Conservation (phyloP, 2,329 filamentous ascomycete species). For the Curvularia sp. region DNA sequence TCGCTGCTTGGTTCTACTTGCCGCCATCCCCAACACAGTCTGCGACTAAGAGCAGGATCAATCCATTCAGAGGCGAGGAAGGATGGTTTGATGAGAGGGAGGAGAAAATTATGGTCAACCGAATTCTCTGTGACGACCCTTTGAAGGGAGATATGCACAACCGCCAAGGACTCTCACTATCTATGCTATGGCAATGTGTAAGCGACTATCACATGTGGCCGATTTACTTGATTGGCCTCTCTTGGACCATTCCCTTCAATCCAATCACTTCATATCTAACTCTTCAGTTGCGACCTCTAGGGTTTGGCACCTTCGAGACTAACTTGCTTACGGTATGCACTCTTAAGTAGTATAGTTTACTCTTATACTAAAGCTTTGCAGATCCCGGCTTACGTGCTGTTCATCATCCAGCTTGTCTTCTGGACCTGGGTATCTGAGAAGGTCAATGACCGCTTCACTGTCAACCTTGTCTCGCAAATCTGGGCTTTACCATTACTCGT, state of each 20-base stretch:
- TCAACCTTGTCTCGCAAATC: not conserved
- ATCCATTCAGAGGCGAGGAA: conserved; percentile 63
- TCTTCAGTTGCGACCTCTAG: conserved; percentile 64
- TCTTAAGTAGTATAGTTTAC: too few species aligned
- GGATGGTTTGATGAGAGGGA: conserved; percentile 74
- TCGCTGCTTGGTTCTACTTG: conserved; percentile 50
- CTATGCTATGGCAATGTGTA: conserved; percentile 59
- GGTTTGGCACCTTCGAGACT: conserved; percentile 68
- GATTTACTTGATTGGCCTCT: conserved; percentile 49
- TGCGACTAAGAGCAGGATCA: conserved; percentile 54
- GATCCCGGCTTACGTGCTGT: conserved; percentile 58
- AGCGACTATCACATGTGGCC: conserved; percentile 64
- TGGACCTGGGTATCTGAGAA: not conserved
- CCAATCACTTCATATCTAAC: conserved; percentile 54
- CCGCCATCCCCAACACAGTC: conserved; percentile 68
- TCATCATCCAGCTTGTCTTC: conserved; percentile 49
- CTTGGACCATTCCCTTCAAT: not conserved
- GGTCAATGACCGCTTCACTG: not conserved
- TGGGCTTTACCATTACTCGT: not conserved
- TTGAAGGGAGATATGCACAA: conserved; percentile 69
- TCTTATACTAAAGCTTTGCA: too few species aligned
- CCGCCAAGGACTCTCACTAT: conserved; percentile 61
- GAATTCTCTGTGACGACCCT: conserved; percentile 63
- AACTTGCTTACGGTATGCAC: conserved; percentile 69
- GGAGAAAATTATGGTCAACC: conserved; percentile 73